Evolutionary conservation across 495 filamentous ascomycete species (phyloP).

Genomic region (Amniculicola lignicola): DNA sequence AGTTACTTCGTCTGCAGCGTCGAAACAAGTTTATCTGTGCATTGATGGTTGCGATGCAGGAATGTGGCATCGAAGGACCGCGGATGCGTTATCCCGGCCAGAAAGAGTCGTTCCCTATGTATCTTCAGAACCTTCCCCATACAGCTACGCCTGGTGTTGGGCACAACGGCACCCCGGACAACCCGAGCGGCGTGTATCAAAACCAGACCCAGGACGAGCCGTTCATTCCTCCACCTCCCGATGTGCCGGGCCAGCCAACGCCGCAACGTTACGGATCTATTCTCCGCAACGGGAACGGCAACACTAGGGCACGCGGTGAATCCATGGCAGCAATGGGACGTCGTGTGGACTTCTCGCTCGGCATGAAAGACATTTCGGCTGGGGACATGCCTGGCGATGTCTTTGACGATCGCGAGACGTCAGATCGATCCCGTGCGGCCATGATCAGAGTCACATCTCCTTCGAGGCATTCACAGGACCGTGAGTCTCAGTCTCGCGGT

Average conservation of each 20-base stretch:
- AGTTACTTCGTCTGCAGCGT: slow-evolving; percentile 80
- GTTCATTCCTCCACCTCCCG: slow-evolving; percentile 29
- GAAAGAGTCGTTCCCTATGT: slow-evolving; percentile 57
- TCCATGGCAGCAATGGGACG: slow-evolving; percentile 55
- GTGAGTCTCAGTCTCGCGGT: no score
- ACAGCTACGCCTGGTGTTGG: slow-evolving; percentile 42
- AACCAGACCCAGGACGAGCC: slow-evolving; percentile 34
- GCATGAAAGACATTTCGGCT: slow-evolving; percentile 59
- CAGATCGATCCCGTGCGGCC: slow-evolving; percentile 20
- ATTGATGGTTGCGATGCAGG: slow-evolving; percentile 79
- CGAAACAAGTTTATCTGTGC: slow-evolving; percentile 96
- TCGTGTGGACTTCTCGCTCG: slow-evolving; percentile 73
- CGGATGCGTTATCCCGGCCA: slow-evolving; percentile 70
- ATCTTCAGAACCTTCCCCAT: slow-evolving; percentile 51
- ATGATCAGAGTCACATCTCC: slow-evolving; percentile 33
- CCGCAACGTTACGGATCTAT: slow-evolving; percentile 48
- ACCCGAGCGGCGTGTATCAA: slow-evolving; percentile 34
- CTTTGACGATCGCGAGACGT: slow-evolving; percentile 51
- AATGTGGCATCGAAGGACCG: slow-evolving; percentile 86
- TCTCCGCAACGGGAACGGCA: slow-evolving; percentile 47
- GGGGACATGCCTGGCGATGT: slow-evolving; percentile 67
- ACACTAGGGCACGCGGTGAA: slow-evolving; percentile 54
- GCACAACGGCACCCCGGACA: slow-evolving; percentile 40
- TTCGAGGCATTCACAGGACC: slow-evolving; percentile 28
- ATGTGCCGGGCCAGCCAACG: not conserved